Evolutionary conservation across 768 basidiomycete genomes (phyloP).

Genomic region (Lactifluus rugatus): DNA sequence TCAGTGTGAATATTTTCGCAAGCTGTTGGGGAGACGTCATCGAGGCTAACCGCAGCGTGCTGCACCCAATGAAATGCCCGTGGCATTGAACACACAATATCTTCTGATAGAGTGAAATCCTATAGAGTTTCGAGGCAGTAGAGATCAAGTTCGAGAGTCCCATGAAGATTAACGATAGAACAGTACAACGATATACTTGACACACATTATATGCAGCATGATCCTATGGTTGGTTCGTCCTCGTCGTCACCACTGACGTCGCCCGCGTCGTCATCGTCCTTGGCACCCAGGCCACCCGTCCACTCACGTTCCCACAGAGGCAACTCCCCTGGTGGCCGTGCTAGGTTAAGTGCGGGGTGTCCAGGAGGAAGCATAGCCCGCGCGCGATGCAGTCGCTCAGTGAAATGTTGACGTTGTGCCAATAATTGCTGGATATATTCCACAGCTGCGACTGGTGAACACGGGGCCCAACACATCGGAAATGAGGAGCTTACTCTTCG

Average conservation of each 20-base stretch:
- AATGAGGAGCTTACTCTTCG: slow-evolving; percentile 57
- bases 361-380: slow-evolving; percentile 45
- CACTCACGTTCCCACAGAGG: slow-evolving; percentile 78
- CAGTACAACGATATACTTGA: slow-evolving; percentile 17
- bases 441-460: slow-evolving; percentile 47
- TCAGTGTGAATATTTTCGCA: neutral
- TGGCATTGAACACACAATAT: neutral
- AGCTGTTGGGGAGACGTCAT: neutral
- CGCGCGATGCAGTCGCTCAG: slow-evolving; percentile 51
- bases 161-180: slow-evolving; percentile 14
- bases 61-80: neutral
- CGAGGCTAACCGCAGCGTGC: neutral
- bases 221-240: slow-evolving; percentile 18
- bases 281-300: slow-evolving; percentile 55
- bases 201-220: slow-evolving; percentile 15
- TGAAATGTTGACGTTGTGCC: slow-evolving; percentile 45
- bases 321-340: slow-evolving; percentile 18
- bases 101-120: neutral
- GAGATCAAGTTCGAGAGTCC: slow-evolving; percentile 6
- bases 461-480: slow-evolving; percentile 12
- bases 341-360: slow-evolving; percentile 45
- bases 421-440: slow-evolving; percentile 70
- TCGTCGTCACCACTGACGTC: slow-evolving; percentile 19
- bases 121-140: neutral
- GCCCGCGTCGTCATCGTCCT: slow-evolving; percentile 16